Base-by-base conservation (phyloP, 2,329 filamentous ascomycete species). In the Xylariaceae sp. region DNA sequence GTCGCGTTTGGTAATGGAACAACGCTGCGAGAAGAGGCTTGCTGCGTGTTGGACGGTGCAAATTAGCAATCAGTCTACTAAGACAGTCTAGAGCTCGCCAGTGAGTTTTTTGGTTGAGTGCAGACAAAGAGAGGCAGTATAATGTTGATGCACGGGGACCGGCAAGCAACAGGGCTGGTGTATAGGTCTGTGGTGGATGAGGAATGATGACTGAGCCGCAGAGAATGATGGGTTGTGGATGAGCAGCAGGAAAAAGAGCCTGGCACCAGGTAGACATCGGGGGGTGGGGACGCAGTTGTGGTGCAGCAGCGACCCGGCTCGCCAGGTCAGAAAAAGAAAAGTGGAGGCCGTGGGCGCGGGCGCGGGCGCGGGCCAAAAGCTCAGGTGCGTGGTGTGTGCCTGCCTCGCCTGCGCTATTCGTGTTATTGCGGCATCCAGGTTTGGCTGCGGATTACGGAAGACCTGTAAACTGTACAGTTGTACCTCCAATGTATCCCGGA, bases 141-240 rank as follows among this genome's bases (percentile, higher is more conserved):
- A 39, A 49, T 40, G 44, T 18, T 31, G 11, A 39, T 45, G 51
- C 42, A 50, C 35, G 45, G 39, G 15, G 33, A 42, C 52, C 48
- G 49, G 48, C 39, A 48, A 47, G 51, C 46, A 57, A 53, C 42
- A 51, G 47, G 51, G 49, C 56, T 57, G 58, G 58, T 63, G 61
- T 58, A 52, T 54, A 10, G 32, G 10, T 35, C 32, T 43, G 50
- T 31, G 53, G 44, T 42, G 51, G 46, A 45, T 27, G 58, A 59
- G 52, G 51, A 60, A 54, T 58, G 57, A 48, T 55, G 61, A 64
- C 62, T 64, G 62, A 64, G 62, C 62, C 62, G 60, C 62, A 63
- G 58, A 54, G 52, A 56, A 59, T 56, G 56, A 60, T 62, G 54
- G 53, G 59, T 62, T 64, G 62, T 64, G 62, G 62, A 64, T 63